phyloP scores from a whole-genome alignment of 2,329 filamentous ascomycete species.

The Akanthomyces muscarius region DNA sequence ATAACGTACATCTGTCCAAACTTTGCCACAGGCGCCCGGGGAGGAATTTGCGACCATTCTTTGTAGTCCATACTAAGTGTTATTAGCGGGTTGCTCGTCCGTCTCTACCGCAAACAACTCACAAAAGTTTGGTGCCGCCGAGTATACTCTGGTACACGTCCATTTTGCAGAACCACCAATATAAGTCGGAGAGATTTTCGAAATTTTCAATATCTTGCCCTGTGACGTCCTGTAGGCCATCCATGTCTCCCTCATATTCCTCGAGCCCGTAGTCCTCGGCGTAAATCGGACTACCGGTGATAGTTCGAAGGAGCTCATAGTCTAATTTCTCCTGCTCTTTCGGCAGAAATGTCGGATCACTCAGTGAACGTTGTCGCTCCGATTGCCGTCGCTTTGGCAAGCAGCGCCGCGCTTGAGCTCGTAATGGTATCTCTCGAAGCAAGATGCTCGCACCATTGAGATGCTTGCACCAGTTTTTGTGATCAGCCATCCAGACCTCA shows the following conservation, averaged over 20 bases:
- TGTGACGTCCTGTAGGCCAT: conserved; percentile 30
- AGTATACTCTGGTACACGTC: conserved; percentile 88
- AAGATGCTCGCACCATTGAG: conserved; percentile 79
- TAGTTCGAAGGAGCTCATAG: conserved; percentile 36
- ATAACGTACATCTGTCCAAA: conserved; percentile 64
- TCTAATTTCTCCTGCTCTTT: conserved; percentile 39
- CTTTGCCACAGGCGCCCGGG: conserved; percentile 73
- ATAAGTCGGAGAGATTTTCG: conserved; percentile 78
- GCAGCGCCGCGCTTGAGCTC: conserved; percentile 66
- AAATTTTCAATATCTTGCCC: conserved; percentile 71
- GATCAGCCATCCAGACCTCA: conserved; percentile 91
- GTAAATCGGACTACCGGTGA: conserved; percentile 38
- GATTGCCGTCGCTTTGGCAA: conserved; percentile 54
- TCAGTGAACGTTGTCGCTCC: conserved; percentile 15
- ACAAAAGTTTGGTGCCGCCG: conserved; percentile 82
- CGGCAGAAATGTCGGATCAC: conserved; percentile 8
- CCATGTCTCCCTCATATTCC: conserved; percentile 27
- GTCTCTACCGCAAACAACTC: conserved; percentile 38
- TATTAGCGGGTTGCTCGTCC: conserved; percentile 1
- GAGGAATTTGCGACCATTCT: conserved; percentile 82
- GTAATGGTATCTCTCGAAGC: conserved; percentile 76
- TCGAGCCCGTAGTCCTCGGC: conserved; percentile 37
- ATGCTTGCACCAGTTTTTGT: conserved; percentile 94
- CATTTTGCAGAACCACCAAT: conserved; percentile 96
- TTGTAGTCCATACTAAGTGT: conserved; percentile 67